Conservation (phyloP, 495 filamentous ascomycete species). For the Cudoniella acicularis region DNA sequence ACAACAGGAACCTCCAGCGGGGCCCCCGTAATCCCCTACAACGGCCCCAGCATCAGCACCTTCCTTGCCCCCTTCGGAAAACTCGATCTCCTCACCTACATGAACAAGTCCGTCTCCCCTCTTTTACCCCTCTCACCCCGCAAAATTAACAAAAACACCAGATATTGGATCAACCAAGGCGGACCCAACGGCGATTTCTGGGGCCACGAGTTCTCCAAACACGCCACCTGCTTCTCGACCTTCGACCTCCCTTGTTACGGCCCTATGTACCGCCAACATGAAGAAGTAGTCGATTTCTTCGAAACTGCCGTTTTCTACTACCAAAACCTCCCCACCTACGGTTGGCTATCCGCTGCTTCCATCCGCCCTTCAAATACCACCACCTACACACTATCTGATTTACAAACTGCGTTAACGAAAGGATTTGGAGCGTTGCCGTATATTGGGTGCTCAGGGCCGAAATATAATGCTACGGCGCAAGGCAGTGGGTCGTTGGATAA, state of each 20-base stretch:
- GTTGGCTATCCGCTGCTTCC: conserved; percentile 34
- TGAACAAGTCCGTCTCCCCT: conserved; percentile 36
- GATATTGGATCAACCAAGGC: conserved; percentile 42
- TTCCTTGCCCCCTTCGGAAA: conserved; percentile 43
- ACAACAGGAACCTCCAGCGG: conserved; percentile 39
- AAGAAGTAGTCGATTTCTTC: conserved; percentile 47
- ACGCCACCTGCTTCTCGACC: conserved; percentile 51
- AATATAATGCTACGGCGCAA: conserved; percentile 43
- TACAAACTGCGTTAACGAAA: conserved; percentile 34
- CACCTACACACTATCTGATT: conserved; percentile 34
- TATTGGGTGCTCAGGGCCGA: conserved; percentile 43
- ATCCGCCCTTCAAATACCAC: conserved; percentile 36
- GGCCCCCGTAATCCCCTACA: conserved; percentile 42
- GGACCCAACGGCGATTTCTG: conserved; percentile 44
- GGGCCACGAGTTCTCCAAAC: conserved; percentile 55
- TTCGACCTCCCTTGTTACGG: conserved; percentile 50
- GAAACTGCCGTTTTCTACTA: conserved; percentile 37
- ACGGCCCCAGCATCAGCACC: conserved; percentile 38
- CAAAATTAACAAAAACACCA: conserved; percentile 6
- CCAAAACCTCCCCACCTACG: conserved; percentile 39
- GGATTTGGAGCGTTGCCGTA: conserved; percentile 41
- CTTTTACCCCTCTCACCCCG: background rate
- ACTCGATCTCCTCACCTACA: conserved; percentile 44
- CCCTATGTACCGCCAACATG: conserved; percentile 34
- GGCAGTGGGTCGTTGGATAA: conserved; percentile 40